Evolutionary conservation across 768 basidiomycete genomes (phyloP).

Genomic region (Lepiota brunneoincarnata): DNA sequence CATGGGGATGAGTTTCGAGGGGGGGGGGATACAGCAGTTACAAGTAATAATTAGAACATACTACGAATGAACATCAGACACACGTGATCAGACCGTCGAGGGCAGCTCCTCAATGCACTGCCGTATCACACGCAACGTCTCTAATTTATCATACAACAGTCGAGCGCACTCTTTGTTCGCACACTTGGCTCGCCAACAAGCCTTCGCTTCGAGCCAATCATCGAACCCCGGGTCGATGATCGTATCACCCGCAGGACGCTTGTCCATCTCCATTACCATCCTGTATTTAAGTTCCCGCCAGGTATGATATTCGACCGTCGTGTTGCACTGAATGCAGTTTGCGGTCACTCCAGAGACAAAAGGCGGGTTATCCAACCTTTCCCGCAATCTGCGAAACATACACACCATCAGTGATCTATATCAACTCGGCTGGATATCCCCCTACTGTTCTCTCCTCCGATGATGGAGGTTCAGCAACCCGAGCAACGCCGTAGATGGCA

Average conservation of each 20-base stretch:
- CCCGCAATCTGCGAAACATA: constrained; percentile 32
- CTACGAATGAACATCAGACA: not conserved
- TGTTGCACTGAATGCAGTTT: constrained; percentile 52
- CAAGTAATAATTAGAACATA: constrained; percentile 1
- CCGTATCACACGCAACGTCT: constrained; percentile 50
- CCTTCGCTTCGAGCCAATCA: constrained; percentile 56
- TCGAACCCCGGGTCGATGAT: constrained; percentile 44
- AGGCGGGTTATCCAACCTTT: constrained; percentile 51
- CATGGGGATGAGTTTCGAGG: not conserved
- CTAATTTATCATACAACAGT: constrained; percentile 53
- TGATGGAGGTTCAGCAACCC: constrained; percentile 55
- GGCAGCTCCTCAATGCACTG: constrained; percentile 53
- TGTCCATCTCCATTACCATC: constrained; percentile 56
- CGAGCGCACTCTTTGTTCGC: constrained; percentile 40
- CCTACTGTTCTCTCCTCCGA: constrained; percentile 43
- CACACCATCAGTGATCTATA: not conserved
- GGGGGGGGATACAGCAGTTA: not conserved
- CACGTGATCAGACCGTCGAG: constrained; percentile 23
- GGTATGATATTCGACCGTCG: constrained; percentile 50
- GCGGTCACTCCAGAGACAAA: constrained; percentile 47
- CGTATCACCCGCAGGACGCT: constrained; percentile 57
- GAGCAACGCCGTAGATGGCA: constrained; percentile 51
- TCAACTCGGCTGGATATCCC: not conserved
- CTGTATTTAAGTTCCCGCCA: constrained; percentile 65
- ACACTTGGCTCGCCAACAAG: constrained; percentile 62